phyloP scores from a whole-genome alignment of 495 filamentous ascomycete genomes.

The Podospora australis region DNA sequence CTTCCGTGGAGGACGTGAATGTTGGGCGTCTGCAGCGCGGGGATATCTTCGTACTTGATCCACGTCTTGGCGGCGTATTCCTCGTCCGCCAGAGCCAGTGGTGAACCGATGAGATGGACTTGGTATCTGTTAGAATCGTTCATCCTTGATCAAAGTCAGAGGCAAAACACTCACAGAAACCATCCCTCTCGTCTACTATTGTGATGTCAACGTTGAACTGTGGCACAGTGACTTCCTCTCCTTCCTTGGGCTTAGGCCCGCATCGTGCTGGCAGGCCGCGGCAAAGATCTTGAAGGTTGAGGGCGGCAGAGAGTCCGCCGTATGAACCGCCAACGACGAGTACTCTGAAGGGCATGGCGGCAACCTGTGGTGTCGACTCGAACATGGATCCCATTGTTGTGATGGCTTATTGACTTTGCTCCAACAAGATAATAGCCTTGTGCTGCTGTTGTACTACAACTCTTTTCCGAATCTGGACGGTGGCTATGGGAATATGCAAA shows the following conservation, averaged over 20 bases:
- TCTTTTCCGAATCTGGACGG: too few relatives aligned
- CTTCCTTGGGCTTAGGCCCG: conserved; percentile 15
- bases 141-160: background rate
- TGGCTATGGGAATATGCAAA: too few relatives aligned
- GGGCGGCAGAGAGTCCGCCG: conserved; percentile 52
- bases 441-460: too few relatives aligned
- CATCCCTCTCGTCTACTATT: conserved; percentile 64
- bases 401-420: too few relatives aligned
- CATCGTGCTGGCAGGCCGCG: conserved; percentile 29
- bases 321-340: conserved; percentile 61
- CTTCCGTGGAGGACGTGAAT: conserved; percentile 53
- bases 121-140: background rate
- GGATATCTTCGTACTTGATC: conserved; percentile 55
- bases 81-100: conserved; percentile 53
- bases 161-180: conserved; percentile 49
- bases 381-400: conserved; percentile 14
- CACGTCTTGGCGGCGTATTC: conserved; percentile 52
- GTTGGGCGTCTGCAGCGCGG: conserved; percentile 43
- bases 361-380: background rate
- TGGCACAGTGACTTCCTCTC: conserved; percentile 19
- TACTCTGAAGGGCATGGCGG: conserved; percentile 28
- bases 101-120: conserved; percentile 59
- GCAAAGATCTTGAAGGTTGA: conserved; percentile 56
- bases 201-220: conserved; percentile 54
- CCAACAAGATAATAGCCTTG: too few relatives aligned